phyloP scores from a whole-genome alignment of 495 filamentous ascomycete species.

The Annulohypoxylon nitens region DNA sequence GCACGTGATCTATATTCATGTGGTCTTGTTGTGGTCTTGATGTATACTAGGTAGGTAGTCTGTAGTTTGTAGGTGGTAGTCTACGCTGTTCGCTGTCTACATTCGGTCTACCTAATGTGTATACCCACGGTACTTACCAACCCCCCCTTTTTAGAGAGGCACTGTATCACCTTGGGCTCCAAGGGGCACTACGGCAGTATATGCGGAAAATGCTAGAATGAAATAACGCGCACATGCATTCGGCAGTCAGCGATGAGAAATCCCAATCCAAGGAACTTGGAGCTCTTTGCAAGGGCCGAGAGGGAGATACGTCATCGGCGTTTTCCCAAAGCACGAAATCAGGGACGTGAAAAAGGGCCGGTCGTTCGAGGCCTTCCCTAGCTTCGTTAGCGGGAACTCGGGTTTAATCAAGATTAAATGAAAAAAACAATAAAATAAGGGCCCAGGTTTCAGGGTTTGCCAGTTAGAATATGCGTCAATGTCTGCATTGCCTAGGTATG shows the following conservation, averaged over 20 bases:
- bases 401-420: constrained; percentile 15
- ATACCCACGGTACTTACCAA: constrained; percentile 24
- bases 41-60: too few relatives aligned
- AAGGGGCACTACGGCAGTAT: constrained; percentile 11
- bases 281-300: constrained; percentile 10
- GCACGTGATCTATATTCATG: constrained; percentile 42
- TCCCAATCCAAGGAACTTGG: background rate
- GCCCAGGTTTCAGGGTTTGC: too few relatives aligned
- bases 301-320: constrained; percentile 32
- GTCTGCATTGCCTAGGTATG: constrained; percentile 31
- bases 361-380: constrained; percentile 10
- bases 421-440: constrained; percentile 16
- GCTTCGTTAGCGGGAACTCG: constrained; percentile 17
- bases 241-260: background rate
- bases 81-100: background rate
- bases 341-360: constrained; percentile 9
- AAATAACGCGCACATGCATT: constrained; percentile 8
- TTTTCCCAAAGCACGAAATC: constrained; percentile 19
- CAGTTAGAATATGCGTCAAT: background rate
- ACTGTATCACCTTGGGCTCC: constrained; percentile 46
- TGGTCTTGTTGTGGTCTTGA: background rate
- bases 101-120: background rate
- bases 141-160: constrained; percentile 20
- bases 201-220: constrained; percentile 16
- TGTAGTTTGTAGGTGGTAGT: too few relatives aligned